These are phyloP conservation scores for Fragaria nilgerrensis DNA, from an alignment of 306 rosid genomes.

Conservation along the genomic window DNA sequence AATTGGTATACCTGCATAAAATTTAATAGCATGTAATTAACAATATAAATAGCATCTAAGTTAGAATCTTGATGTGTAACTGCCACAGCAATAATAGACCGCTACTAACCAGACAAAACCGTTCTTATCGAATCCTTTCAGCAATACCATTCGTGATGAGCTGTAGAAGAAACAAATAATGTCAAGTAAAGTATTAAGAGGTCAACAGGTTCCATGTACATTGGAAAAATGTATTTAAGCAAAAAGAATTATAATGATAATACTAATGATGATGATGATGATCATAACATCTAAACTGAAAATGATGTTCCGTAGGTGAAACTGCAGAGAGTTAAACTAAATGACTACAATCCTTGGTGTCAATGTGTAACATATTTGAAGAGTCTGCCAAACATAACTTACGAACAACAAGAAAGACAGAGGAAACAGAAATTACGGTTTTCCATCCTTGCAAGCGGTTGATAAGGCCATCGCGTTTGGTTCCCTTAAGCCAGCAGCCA, in stretches of 20 bases:
- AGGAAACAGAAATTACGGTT: constrained; percentile 55
- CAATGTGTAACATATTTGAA: not conserved
- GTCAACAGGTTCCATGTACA: constrained; percentile 4
- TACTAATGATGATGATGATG: not conserved
- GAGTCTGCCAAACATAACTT: not conserved
- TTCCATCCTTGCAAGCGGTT: constrained; percentile 77
- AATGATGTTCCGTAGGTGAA: not conserved
- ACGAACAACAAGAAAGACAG: constrained; percentile 9
- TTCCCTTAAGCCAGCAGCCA: constrained; percentile 79
- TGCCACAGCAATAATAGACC: constrained; percentile 16
- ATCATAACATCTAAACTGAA: constrained; percentile 1
- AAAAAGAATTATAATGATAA: not conserved
- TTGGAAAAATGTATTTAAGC: not conserved
- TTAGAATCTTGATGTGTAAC: not conserved
- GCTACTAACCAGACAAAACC: constrained; percentile 91
- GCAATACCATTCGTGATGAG: constrained; percentile 87
- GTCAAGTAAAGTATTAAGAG: constrained; percentile 29
- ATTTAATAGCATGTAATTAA: constrained; percentile 17
- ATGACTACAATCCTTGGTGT: not conserved
- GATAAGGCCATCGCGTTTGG: constrained; percentile 98
- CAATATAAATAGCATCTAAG: constrained; percentile 24
- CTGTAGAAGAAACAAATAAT: constrained; percentile 44
- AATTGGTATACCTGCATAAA: constrained; percentile 83
- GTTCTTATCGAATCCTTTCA: constrained; percentile 80
- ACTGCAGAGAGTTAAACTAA: not conserved